Percentiles rank a stretch among this genome's conserved stretches.
These are phyloP conservation scores for Zasmidium angulare DNA, from an alignment of 2,329 filamentous ascomycete species.

Conservation along the genomic window DNA sequence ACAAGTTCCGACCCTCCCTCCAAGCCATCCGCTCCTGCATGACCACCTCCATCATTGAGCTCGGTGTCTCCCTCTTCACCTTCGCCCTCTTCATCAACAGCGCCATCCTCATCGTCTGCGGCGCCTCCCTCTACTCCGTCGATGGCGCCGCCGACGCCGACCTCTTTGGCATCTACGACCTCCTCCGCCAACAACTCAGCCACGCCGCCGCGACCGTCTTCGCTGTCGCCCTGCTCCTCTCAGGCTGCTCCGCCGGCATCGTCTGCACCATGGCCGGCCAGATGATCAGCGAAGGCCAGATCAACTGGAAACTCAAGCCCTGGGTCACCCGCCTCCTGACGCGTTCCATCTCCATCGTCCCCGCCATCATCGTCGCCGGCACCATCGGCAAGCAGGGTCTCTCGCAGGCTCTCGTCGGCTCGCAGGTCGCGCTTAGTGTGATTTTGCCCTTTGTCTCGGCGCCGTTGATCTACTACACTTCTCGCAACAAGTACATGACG, in stretches of 20 bases:
- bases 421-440: constrained; percentile 75
- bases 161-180: constrained; percentile 77
- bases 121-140: constrained; percentile 68
- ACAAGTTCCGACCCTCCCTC: constrained; percentile 41
- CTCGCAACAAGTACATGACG: constrained; percentile 76
- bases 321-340: constrained; percentile 80
- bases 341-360: constrained; percentile 75
- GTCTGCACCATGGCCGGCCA: constrained; percentile 88
- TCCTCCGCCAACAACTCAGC: constrained; percentile 68
- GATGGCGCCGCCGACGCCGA: constrained; percentile 64
- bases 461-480: constrained; percentile 83
- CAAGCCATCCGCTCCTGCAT: constrained; percentile 41
- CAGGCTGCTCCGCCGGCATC: constrained; percentile 77
- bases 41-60: constrained; percentile 42
- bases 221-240: constrained; percentile 75
- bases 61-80: constrained; percentile 41
- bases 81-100: constrained; percentile 46
- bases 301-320: constrained; percentile 71
- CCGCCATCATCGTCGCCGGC: constrained; percentile 78
- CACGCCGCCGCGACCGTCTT: constrained; percentile 81
- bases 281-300: constrained; percentile 81
- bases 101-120: constrained; percentile 55
- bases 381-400: constrained; percentile 72
- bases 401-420: constrained; percentile 69
- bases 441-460: constrained; percentile 81